Percentiles rank a stretch among this genome's conserved stretches.
phyloP scores from a whole-genome alignment of 2,329 filamentous ascomycete genomes.

The Lachnellula cervina region DNA sequence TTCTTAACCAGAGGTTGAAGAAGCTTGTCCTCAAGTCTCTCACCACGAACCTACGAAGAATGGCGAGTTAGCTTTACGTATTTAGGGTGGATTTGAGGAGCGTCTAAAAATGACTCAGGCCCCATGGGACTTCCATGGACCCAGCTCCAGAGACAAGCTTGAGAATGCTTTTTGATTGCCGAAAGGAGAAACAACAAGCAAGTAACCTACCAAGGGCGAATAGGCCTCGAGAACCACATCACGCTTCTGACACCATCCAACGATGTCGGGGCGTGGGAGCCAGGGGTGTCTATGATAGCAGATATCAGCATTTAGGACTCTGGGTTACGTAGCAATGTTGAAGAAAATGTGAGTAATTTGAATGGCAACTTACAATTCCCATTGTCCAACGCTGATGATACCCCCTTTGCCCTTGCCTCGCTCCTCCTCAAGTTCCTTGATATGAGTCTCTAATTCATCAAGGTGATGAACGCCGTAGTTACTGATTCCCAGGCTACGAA shows the following conservation, averaged over 20 bases:
- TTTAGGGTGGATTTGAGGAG: too few relatives aligned
- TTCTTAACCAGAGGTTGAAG: slow-evolving; percentile 63
- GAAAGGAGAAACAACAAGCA: too few relatives aligned
- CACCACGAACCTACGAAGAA: slow-evolving; percentile 44
- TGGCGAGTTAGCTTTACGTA: too few relatives aligned
- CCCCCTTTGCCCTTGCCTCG: slow-evolving; percentile 61
- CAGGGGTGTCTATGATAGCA: slow-evolving; percentile 60
- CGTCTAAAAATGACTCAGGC: too few relatives aligned
- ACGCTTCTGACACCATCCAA: slow-evolving; percentile 66
- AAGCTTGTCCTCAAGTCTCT: slow-evolving; percentile 65
- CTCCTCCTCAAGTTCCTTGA: slow-evolving; percentile 55
- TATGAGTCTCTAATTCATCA: slow-evolving; percentile 54
- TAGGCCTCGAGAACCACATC: slow-evolving; percentile 61
- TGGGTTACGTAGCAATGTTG: background rate
- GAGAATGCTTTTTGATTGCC: too few relatives aligned
- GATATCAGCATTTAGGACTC: background rate
- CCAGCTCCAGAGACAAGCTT: too few relatives aligned
- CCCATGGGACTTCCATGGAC: too few relatives aligned
- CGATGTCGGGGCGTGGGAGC: slow-evolving; percentile 74
- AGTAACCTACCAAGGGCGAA: slow-evolving; percentile 43
- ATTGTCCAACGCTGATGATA: slow-evolving; percentile 77
- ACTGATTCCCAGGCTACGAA: slow-evolving; percentile 58
- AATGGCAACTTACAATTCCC: slow-evolving; percentile 53
- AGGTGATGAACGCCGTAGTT: slow-evolving; percentile 63
- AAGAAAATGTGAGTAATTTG: background rate